Conservation (phyloP, 2,329 filamentous ascomycete genomes). For the Ascochyta clinopodiicola region DNA sequence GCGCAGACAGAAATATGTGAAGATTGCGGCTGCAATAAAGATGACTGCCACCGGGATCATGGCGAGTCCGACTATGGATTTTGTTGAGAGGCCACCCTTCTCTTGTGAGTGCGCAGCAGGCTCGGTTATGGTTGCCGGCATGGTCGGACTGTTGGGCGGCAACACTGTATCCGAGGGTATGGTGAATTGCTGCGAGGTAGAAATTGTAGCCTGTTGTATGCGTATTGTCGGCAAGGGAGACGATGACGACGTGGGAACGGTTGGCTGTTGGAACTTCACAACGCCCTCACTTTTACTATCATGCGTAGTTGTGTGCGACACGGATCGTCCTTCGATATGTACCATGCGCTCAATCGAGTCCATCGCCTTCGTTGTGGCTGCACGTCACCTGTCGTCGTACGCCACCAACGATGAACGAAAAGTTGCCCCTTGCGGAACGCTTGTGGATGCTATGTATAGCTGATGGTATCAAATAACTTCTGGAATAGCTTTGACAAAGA, state of each 20-base stretch:
- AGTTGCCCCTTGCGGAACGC: constrained; percentile 5
- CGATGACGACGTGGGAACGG: not conserved
- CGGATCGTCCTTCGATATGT: constrained; percentile 15
- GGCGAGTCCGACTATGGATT: constrained; percentile 30
- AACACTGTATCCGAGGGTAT: not conserved
- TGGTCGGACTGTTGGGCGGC: not conserved
- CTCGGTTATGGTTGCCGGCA: not conserved
- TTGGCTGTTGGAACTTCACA: constrained; percentile 6
- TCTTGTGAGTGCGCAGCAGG: not conserved
- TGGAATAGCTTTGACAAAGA: constrained; percentile 4
- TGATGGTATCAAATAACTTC: not conserved
- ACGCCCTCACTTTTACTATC: not conserved
- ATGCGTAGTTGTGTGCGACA: constrained; percentile 5
- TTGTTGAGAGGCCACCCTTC: constrained; percentile 12
- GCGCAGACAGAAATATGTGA: constrained; percentile 29
- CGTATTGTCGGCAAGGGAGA: constrained; percentile 10
- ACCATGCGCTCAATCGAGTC: constrained; percentile 1
- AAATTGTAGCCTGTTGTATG: constrained; percentile 18
- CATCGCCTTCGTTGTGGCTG: constrained; percentile 1
- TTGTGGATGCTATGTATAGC: constrained; percentile 3
- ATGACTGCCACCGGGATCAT: constrained; percentile 32
- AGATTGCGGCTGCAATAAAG: constrained; percentile 22
- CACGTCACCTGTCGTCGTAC: constrained; percentile 10
- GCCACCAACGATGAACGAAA: constrained; percentile 14
- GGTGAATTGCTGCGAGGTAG: constrained; percentile 11